phyloP scores from a whole-genome alignment of 495 filamentous ascomycete species.

The Penicillium lagena region DNA sequence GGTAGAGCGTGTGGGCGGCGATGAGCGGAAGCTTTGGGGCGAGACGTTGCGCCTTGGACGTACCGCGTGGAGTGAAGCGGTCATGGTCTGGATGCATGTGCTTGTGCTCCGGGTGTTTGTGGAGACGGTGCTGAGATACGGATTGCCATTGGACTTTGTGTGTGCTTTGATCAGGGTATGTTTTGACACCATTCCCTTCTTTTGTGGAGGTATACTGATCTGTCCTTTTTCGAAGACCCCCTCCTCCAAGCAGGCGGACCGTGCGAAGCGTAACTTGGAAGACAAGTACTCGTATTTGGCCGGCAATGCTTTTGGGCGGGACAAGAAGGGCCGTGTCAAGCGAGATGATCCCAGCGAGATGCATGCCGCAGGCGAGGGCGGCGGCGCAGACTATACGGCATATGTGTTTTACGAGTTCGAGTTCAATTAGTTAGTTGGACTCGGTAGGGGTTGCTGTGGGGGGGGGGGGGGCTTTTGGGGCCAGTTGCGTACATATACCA shows the following conservation, averaged over 20 bases:
- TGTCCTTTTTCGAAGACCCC: conserved; percentile 54
- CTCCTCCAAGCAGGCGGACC: conserved; percentile 66
- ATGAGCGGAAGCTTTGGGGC: conserved; percentile 82
- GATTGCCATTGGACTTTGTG: conserved; percentile 81
- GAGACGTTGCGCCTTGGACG: conserved; percentile 82
- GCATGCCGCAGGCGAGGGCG: conserved; percentile 63
- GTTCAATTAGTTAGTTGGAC: conserved; percentile 39
- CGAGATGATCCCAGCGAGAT: conserved; percentile 88
- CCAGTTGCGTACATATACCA: conserved; percentile 22
- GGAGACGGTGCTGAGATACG: conserved; percentile 92
- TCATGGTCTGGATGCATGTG: conserved; percentile 93
- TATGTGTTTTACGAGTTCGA: conserved; percentile 98
- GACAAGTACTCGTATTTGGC: conserved; percentile 84
- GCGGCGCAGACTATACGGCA: conserved; percentile 78
- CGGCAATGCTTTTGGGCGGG: conserved; percentile 87
- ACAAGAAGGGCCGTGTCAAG: conserved; percentile 86
- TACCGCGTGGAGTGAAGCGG: conserved; percentile 86
- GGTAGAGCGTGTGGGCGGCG: conserved; percentile 66
- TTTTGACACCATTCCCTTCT: conserved; percentile 6
- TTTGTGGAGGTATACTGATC: neutral
- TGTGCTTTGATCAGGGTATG: conserved; percentile 77
- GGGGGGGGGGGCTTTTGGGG: neutral
- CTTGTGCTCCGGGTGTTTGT: conserved; percentile 90
- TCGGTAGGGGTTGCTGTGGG: neutral
- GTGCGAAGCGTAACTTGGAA: conserved; percentile 75